These are phyloP conservation scores for barley (Hordeum vulgare) DNA, from an alignment of 176 grass and related monocot species.

Conservation along the genomic window DNA sequence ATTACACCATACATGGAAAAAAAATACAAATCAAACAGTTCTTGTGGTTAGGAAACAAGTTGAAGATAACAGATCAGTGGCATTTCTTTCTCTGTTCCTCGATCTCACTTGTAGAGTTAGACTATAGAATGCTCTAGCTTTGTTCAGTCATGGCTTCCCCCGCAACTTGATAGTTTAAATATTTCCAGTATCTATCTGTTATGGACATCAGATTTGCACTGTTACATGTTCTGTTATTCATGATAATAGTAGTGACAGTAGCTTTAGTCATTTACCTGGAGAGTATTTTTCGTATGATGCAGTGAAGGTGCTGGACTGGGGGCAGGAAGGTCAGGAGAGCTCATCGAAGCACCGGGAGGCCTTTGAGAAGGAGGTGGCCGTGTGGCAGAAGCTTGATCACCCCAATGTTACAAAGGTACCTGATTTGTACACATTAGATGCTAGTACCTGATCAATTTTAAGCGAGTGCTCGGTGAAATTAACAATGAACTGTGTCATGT, in stretches of 20 bases:
- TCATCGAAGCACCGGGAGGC: slow-evolving; percentile 52
- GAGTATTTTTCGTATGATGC: slow-evolving; percentile 15
- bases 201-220: not conserved
- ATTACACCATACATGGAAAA: not conserved
- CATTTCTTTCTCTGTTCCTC: not conserved
- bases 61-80: not conserved
- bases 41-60: not conserved
- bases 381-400: slow-evolving; percentile 80
- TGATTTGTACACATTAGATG: not conserved
- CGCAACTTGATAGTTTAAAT: not conserved
- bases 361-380: slow-evolving; percentile 72
- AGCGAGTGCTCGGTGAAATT: not conserved
- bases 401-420: slow-evolving; percentile 80
- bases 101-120: not conserved
- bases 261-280: not conserved
- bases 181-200: not conserved
- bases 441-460: not conserved
- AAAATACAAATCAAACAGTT: not conserved
- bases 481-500: not conserved
- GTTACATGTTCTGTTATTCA: not conserved
- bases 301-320: slow-evolving; percentile 92
- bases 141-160: not conserved
- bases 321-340: slow-evolving; percentile 40
- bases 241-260: not conserved
- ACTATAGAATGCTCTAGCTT: too few relatives aligned